These are phyloP conservation scores for Dendrobium huoshanense DNA, from an alignment of 106 monocot species.

Conservation along the genomic window DNA sequence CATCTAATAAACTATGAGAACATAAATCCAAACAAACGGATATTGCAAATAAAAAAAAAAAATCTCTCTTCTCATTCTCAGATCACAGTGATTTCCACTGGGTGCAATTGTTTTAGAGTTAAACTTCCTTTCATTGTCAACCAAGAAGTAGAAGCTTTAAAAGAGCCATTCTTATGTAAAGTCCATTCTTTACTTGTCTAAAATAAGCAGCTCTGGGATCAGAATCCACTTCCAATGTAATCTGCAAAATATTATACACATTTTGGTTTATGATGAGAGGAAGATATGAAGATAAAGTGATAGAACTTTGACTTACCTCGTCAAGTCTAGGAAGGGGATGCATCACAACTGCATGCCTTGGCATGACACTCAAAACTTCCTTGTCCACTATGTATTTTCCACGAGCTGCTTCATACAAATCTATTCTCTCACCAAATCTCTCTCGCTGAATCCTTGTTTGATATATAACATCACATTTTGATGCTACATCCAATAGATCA, in stretches of 20 bases:
- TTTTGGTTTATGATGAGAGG: neutral
- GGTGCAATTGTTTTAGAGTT: neutral
- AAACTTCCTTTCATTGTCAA: neutral
- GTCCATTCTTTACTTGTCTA: slow-evolving; percentile 95
- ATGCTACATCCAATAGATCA: slow-evolving; percentile 83
- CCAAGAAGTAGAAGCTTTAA: slow-evolving; percentile 80
- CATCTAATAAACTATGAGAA: neutral
- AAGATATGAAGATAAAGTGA: neutral
- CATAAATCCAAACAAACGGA: neutral
- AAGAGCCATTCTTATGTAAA: slow-evolving; percentile 90
- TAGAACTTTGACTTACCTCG: slow-evolving; percentile 43
- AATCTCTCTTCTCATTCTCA: too few relatives aligned
- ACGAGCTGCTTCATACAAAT: slow-evolving; percentile 94
- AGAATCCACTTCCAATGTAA: slow-evolving; percentile 76
- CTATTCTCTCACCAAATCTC: slow-evolving; percentile 92
- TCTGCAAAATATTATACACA: slow-evolving; percentile 31
- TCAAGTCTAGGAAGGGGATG: slow-evolving; percentile 98
- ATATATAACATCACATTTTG: slow-evolving; percentile 94
- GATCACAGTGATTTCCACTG: too few relatives aligned
- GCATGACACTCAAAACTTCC: slow-evolving; percentile 65
- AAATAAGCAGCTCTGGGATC: slow-evolving; percentile 98
- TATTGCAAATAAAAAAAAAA: neutral
- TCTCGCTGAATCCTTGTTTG: slow-evolving; percentile 94
- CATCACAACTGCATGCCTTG: slow-evolving; percentile 89
- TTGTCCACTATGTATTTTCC: slow-evolving; percentile 91